Percentiles rank a stretch among this genome's conserved stretches.
Conservation (phyloP, 257 asterid genomes). For the Verbascum thapsus region DNA sequence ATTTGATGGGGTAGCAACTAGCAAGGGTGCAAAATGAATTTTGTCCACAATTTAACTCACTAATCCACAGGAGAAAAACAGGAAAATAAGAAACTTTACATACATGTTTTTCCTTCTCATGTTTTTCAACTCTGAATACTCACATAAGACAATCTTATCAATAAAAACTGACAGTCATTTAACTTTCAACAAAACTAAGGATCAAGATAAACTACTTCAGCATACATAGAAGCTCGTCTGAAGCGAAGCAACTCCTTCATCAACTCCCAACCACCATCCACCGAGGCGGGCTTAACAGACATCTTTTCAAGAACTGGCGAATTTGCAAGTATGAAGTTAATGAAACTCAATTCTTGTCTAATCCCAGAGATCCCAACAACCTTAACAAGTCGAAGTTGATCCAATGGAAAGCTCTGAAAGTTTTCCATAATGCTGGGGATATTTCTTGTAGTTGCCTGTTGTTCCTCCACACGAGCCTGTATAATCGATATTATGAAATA, state of each 20-base stretch:
- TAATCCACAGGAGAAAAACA: no score
- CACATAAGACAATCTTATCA: background rate
- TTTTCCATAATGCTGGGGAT: conserved; percentile 33
- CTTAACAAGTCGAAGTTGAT: conserved; percentile 64
- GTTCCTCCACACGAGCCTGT: conserved; percentile 87
- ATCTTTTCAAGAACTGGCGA: conserved; percentile 77
- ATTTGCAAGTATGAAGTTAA: conserved; percentile 70
- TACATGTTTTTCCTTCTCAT: background rate
- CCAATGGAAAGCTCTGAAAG: conserved; percentile 42
- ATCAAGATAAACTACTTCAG: conserved; percentile 70
- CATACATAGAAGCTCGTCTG: conserved; percentile 74
- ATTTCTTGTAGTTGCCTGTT: conserved; percentile 33
- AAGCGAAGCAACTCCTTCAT: conserved; percentile 79
- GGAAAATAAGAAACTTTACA: no score
- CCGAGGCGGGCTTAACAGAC: conserved; percentile 71
- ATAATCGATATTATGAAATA: background rate
- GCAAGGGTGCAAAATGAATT: no score
- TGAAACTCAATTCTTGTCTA: conserved; percentile 68
- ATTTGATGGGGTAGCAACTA: no score
- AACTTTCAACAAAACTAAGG: conserved; percentile 44
- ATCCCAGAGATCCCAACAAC: conserved; percentile 67
- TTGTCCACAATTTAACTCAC: no score
- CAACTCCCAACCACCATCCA: conserved; percentile 72
- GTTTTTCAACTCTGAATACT: background rate
- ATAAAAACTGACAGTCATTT: background rate